phyloP scores from a whole-genome alignment of 352 stramenopile species.

The Plasmopara viticola region DNA sequence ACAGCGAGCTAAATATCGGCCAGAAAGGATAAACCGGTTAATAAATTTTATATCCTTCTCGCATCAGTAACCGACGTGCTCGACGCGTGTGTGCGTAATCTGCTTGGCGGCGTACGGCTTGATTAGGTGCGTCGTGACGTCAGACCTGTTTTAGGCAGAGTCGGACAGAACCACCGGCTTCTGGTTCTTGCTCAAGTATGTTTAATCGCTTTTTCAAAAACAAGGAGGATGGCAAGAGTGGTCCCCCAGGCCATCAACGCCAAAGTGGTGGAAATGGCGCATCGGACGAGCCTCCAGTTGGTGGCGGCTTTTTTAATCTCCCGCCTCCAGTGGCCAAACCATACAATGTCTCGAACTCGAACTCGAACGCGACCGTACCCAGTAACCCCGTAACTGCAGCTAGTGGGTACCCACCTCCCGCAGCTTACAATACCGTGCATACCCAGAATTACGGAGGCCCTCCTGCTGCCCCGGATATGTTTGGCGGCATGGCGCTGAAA shows the following conservation, averaged over 20 bases:
- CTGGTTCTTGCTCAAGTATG: constrained; percentile 28
- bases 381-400: constrained; percentile 12
- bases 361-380: constrained; percentile 7
- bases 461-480: constrained; percentile 45
- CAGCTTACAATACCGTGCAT: constrained; percentile 16
- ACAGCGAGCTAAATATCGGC: too few species aligned
- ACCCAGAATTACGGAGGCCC: constrained; percentile 10
- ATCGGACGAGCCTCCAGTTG: constrained; percentile 32
- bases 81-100: too few species aligned
- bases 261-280: constrained; percentile 19
- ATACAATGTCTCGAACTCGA: constrained; percentile 18
- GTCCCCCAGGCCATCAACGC: constrained; percentile 47
- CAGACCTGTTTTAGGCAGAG: too few species aligned
- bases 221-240: constrained; percentile 67
- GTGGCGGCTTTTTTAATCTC: constrained; percentile 83
- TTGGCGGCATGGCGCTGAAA: constrained; percentile 70
- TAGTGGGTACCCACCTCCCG: constrained; percentile 16
- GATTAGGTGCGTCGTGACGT: too few species aligned
- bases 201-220: constrained; percentile 81
- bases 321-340: constrained; percentile 57
- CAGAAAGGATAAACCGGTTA: too few species aligned
- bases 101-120: too few species aligned
- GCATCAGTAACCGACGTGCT: too few species aligned
- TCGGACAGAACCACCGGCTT: too few species aligned
- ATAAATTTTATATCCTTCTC: too few species aligned